phyloP scores from a whole-genome alignment of 108 stramenopile species.

The Schizochytrium sp. region DNA sequence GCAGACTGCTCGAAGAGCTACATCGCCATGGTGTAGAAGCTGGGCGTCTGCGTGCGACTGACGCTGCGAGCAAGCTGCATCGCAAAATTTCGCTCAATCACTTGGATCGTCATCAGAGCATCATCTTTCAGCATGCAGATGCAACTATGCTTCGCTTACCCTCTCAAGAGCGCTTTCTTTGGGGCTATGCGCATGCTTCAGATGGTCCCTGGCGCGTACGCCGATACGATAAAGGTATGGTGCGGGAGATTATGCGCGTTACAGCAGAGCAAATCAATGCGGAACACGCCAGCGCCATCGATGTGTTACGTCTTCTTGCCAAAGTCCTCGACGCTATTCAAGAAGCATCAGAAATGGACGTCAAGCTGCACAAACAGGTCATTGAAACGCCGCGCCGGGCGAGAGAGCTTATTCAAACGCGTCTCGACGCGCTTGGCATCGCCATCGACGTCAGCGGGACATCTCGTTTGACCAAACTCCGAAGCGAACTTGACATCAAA shows the following conservation, averaged over 20 bases:
- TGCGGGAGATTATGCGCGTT: neutral
- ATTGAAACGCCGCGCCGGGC: neutral
- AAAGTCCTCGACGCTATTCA: slow-evolving; percentile 7
- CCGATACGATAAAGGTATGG: neutral
- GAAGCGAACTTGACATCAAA: neutral
- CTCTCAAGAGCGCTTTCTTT: neutral
- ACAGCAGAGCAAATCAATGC: neutral
- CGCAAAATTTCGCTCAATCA: neutral
- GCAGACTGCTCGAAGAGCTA: neutral
- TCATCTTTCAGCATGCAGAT: neutral
- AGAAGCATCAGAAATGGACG: neutral
- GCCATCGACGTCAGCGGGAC: neutral
- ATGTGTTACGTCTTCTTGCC: neutral
- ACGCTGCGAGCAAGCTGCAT: neutral
- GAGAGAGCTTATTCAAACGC: neutral
- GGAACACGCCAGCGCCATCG: neutral
- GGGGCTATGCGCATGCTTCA: neutral
- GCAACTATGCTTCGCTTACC: neutral
- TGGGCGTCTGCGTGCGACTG: neutral
- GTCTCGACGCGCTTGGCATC: neutral
- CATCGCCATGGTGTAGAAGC: neutral
- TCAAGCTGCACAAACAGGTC: neutral
- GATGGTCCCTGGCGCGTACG: neutral
- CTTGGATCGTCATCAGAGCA: neutral
- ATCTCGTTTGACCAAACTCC: neutral